Conservation (phyloP, 1,139 yeast species). For the Spencermartinsiella ligniputridi region DNA sequence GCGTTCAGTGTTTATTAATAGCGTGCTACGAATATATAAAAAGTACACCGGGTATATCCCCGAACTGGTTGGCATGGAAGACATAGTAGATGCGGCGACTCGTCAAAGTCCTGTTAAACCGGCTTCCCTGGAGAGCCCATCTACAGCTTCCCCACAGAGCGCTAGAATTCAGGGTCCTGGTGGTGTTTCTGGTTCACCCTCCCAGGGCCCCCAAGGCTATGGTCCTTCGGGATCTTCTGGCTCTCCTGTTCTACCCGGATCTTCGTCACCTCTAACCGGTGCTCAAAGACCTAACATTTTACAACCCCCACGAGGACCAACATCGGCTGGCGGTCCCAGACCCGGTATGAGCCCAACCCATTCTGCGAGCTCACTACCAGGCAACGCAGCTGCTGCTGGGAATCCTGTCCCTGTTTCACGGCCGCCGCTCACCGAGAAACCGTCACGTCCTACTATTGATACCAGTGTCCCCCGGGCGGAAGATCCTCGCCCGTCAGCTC, state of each 20-base stretch:
- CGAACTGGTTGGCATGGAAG: conserved; percentile 42
- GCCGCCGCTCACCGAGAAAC: background rate
- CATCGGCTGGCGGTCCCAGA: background rate
- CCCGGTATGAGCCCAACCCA: background rate
- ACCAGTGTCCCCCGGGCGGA: conserved; percentile 2
- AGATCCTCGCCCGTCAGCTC: conserved; percentile 1
- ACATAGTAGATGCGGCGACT: conserved; percentile 8
- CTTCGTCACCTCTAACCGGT: background rate
- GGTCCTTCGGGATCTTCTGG: background rate
- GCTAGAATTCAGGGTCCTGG: background rate
- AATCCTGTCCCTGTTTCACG: conserved; percentile 2
- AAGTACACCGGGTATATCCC: conserved; percentile 69
- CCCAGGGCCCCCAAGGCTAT: background rate
- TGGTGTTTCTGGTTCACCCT: background rate
- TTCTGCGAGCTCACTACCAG: background rate
- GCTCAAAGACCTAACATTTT: background rate
- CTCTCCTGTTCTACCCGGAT: background rate
- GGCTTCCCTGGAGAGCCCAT: background rate
- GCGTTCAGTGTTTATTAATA: conserved; percentile 59
- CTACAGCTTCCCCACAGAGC: background rate
- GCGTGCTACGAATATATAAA: conserved; percentile 59
- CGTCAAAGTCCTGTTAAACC: conserved; percentile 2
- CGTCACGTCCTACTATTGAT: conserved; percentile 2
- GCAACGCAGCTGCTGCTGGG: background rate
- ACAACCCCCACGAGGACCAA: too few species aligned